Base-by-base conservation (phyloP, 257 asterid species). In the Coffea eugenioides region DNA sequence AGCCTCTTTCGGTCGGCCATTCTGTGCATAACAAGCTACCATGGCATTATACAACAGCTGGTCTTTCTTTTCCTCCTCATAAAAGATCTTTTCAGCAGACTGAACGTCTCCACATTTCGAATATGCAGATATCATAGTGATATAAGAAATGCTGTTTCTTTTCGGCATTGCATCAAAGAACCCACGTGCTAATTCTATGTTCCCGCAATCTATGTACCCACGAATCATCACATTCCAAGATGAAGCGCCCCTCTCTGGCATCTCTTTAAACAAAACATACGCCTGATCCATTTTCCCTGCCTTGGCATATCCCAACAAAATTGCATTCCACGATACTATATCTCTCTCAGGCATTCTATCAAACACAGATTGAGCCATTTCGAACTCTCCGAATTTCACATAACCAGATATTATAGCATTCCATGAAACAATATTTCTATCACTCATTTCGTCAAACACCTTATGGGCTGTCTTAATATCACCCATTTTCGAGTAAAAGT, bases 141-240 rank as follows among this genome's bases (percentile, higher is more conserved):
- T 91, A 79, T 81, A 93, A 43, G 97, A 90, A 46, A 95, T 91
- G 41, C 56, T 86, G 52, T 87, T 88, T 80, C 86, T 90, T 65
- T 80, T 86, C 3, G 90, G 93, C 94, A 88, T 92, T 10, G 93
- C 85, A 51, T 92, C 94, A 45, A 90, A 94, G 73, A 90, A 88
- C 80, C 90, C 84, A 0, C 90, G 89, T 16, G 97, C 96, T 52
- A 87, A 31, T 65, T 90, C 97, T 31, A 88, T 82, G 76, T 90
- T 81, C 80, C 93, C 97, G 70, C 88, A 79, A 8, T 91, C 92
- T 56, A 90, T 9, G 49, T 91, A 91, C 27, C 97, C 97, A 1
- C 85, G 80, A 54, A 94, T 80, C 90, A 94, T 91, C 23, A 90
- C 84, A 82, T 94, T 92, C 98, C 98, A 94, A 3, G 97, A 94